Evolutionary conservation across 208 protist species (phyloP), one percentile per base, ranked within the genome.

Genomic region (Leishmania turanica): DNA sequence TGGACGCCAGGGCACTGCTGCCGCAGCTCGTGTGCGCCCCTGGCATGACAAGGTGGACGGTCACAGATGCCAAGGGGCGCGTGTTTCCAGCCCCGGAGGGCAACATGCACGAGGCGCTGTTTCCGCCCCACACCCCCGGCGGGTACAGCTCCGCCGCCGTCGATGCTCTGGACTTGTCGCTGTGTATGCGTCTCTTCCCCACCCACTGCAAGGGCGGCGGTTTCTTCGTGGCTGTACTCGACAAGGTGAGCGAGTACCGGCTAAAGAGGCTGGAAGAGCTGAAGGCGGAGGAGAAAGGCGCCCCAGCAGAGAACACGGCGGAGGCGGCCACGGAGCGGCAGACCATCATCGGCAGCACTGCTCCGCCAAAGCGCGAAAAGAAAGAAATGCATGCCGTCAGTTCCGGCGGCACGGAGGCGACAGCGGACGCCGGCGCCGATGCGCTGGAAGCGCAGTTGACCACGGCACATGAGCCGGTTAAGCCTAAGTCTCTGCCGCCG

Each of bases 181-280:
- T 89, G n/a, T 98, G 95, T 81, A 95, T 99, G 90, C 93, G 99
- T 40, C 81, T 99, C 15, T 91, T 99, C 54, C 98, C 99, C 34
- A 98, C 96, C 53, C 83, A 97, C 77, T 97, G 98, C 85, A 94
- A 99, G 72, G 98, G 96, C 69, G 99, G 99, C 60, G 98, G 98
- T 70, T 99, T 99, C 92, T 99, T 99, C 84, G 94, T 99, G 31
- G 97, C 99, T 13, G 96, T 99, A 45, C 85, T 99, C 7, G 90
- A 96, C 75, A 98, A 98, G 86, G 91, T 95, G 1, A 87, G 64
- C 24, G 89, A 95, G 78, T 97, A 90, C 81, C 77, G 87, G 17
- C 69, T 95, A 8, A 69, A 78, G 69, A 90, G 88, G 47, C 37
- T 76, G 70, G 81, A 84, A 56, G 75, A 80, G 60, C 42, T 56